Base-by-base conservation (phyloP, 805 yeast species). In the Monosporozyma solicola region DNA sequence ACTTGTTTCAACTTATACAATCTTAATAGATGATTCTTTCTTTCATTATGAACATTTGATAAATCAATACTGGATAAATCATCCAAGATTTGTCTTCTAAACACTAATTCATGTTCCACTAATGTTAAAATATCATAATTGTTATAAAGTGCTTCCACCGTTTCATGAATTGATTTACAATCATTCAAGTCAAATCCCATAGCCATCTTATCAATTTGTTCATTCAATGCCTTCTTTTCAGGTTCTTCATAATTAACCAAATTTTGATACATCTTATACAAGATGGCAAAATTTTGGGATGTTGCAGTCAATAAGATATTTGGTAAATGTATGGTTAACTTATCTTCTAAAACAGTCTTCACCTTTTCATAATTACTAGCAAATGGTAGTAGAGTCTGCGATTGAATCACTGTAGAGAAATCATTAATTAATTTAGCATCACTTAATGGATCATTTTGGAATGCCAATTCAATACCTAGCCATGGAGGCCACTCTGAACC, bases 231-330 rank as follows among this genome's bases (percentile, higher is more conserved):
- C 55, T 80, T 79, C 46, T 79, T 76, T 57, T 78, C 75, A 5
- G 96, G 95, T 58, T 88, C 96, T 5, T 80, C 74, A 63, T 87
- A 88, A 33, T 87, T 73, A 54, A 92, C 62, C 47, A 91, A 69
- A 51, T 84, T 82, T 59, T 80, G 74, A 0, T 79, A 73, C 41
- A 90, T 80, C 15, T 79, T 74, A 62, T 82, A 86, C 13, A 88
- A 67, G 0, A 89, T 75, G 57, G 75, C 74, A 64, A 87, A 91
- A 62, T 89, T 95, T 47, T 71, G 68, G 0, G 96, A 84, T 51
- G 89, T 89, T 51, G 89, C 79, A 5, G 81, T 73, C 1, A 89
- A 76, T 5, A 78, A 75, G 22, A 90, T 78, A 47, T 79, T 74
- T 2, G 96, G 95, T 49, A 87, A 74, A 60, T 85, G 89, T 13